Conservation (phyloP, 192 early-diverging fungal species). For the Entomortierella beljakovae region DNA sequence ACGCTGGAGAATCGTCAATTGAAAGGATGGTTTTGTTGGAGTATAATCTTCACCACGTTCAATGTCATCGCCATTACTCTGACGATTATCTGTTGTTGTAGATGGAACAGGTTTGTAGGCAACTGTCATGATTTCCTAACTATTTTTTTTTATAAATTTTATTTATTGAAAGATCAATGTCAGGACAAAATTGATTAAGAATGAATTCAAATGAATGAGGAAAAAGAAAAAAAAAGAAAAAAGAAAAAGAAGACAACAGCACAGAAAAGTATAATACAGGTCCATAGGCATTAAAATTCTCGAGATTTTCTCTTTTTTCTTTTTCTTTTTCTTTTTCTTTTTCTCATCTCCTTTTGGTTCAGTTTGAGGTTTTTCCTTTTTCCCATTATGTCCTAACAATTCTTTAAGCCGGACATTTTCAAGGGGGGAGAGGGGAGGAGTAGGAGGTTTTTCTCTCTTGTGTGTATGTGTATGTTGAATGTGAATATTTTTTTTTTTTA, state of each 20-base stretch:
- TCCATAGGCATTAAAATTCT: too few relatives aligned
- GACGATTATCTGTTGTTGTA: neutral
- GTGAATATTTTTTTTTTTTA: too few relatives aligned
- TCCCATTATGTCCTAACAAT: neutral
- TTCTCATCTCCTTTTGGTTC: neutral
- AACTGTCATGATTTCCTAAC: neutral
- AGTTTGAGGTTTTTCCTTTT: too few relatives aligned
- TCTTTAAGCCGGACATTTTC: neutral
- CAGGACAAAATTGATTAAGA: too few relatives aligned
- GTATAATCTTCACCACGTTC: neutral
- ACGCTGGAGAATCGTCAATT: conserved; percentile 7
- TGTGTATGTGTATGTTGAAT: too few relatives aligned
- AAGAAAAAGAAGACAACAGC: too few relatives aligned
- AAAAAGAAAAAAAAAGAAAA: too few relatives aligned
- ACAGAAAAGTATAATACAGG: too few relatives aligned
- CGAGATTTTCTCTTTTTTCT: neutral
- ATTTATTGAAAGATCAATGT: too few relatives aligned
- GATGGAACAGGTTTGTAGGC: conserved; percentile 12
- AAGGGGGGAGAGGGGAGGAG: neutral
- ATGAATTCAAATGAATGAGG: too few relatives aligned
- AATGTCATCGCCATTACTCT: conserved; percentile 9
- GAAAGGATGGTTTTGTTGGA: conserved; percentile 2
- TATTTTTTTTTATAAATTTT: neutral
- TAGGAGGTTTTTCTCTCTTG: too few relatives aligned
- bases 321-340: neutral